Evolutionary conservation across 176 grass and related monocot genomes (phyloP).

Genomic region (Avena sativa): DNA sequence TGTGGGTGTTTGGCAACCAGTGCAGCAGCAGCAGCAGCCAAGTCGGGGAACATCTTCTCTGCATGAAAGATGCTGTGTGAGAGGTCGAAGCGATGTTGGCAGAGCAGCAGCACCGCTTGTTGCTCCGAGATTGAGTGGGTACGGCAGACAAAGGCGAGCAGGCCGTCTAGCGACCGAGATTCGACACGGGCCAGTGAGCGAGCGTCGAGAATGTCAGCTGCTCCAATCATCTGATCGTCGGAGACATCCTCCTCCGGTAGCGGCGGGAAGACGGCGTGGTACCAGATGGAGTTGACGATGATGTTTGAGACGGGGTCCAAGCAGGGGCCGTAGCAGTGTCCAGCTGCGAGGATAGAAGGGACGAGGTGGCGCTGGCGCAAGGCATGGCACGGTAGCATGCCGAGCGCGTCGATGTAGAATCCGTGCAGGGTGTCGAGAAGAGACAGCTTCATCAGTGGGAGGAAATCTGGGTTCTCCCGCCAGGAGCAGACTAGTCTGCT

Average conservation of each 20-base stretch:
- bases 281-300: slow-evolving; percentile 6
- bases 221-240: neutral
- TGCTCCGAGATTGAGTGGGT: neutral
- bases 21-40: neutral
- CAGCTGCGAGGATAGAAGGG: neutral
- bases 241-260: neutral
- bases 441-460: neutral
- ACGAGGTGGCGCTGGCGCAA: neutral
- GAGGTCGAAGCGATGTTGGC: neutral
- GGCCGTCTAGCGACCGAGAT: neutral
- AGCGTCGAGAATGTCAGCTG: slow-evolving; percentile 12
- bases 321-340: neutral
- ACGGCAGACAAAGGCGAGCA: neutral
- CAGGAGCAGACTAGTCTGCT: neutral
- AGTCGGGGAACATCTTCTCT: neutral
- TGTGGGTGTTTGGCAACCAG: slow-evolving; percentile 2
- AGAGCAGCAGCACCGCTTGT: neutral
- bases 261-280: neutral
- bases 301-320: neutral
- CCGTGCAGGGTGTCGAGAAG: neutral
- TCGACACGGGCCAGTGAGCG: neutral
- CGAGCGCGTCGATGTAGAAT: neutral
- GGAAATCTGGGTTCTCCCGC: neutral
- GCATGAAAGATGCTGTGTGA: neutral
- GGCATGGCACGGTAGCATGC: neutral